Base-by-base conservation (phyloP, 768 basidiomycete species). In the Mycena floridula region DNA sequence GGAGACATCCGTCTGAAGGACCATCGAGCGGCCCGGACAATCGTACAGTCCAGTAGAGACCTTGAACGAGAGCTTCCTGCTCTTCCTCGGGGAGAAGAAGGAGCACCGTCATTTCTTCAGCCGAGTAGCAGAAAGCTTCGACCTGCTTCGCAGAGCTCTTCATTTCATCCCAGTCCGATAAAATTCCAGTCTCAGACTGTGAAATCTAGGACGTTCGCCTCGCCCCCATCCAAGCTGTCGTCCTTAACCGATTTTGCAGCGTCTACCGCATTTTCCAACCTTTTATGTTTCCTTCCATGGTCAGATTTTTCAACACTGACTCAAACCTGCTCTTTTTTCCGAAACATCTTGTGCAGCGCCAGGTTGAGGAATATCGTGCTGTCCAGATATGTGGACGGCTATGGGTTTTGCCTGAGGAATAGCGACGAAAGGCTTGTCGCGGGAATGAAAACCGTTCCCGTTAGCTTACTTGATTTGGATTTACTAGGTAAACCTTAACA, bases 401-500 rank as follows among this genome's bases (percentile, higher is more conserved):
- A 80, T 55, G 56, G 62, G 6, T 50, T 63, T 35, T 72, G 70
- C 32, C 55, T 78, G 36, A 63, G 60, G 3, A 52, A 62, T 39
- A 59, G 73, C 35, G 72, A 76, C 48, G 38, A 26, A 43, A 25
- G 30, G 27, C 37, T 4, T 23, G 47, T 64, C 21, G 55, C 60
- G 30, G 56, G 66, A 5, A 64, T 64, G 40, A 68, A 72, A 39
- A 67, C 72, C 30, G 68, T 87, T 20, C 66, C 68, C 3, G 56
- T 85, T 47, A 68, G 72, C 30, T 60, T 88, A 30, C 61, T 70
- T 37, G 81, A 88, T 58, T 62, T 89, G 13, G 70, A 80, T 55
- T 61, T 82, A 18, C 72, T 89, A 43, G 56, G 87, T 89, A 65
- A 60, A 85, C n/a, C n/a, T 74, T 37, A 30, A 25, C 40, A 38